A percentile compares a stretch with the other conserved stretches of the same genome.
These are phyloP conservation scores for Scheffersomyces illinoinensis DNA, from an alignment of 1,139 yeast species.

Conservation along the genomic window DNA sequence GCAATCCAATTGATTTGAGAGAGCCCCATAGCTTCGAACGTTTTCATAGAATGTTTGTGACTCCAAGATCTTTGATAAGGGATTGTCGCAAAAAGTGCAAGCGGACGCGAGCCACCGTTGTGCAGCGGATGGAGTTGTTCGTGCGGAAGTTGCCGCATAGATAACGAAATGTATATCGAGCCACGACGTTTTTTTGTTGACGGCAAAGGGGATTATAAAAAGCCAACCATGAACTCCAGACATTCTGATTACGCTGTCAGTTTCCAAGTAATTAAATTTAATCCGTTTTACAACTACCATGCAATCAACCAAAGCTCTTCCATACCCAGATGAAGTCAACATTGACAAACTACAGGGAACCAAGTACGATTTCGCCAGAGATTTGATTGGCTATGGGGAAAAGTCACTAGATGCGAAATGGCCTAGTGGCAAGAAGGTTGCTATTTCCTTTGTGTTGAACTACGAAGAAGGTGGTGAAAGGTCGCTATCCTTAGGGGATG, in stretches of 20 bases:
- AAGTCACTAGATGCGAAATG: conserved; percentile 28
- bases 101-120: background rate
- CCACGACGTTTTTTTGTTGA: background rate
- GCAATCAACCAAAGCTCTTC: background rate
- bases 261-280: background rate
- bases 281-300: background rate
- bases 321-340: background rate
- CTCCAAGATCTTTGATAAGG: background rate
- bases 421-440: conserved; percentile 32
- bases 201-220: background rate
- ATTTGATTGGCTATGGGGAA: conserved; percentile 36
- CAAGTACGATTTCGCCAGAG: conserved; percentile 13
- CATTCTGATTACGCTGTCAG: background rate
- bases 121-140: background rate
- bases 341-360: background rate
- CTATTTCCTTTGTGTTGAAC: conserved; percentile 34
- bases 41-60: too few species aligned
- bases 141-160: background rate
- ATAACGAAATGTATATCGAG: background rate
- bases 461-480: conserved; percentile 24
- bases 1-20: too few species aligned
- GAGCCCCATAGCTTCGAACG: too few species aligned
- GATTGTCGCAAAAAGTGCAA: background rate
- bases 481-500: conserved; percentile 31
- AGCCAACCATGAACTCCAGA: background rate